Base-by-base conservation (phyloP, 306 rosid species). In the Styphnolobium japonicum region DNA sequence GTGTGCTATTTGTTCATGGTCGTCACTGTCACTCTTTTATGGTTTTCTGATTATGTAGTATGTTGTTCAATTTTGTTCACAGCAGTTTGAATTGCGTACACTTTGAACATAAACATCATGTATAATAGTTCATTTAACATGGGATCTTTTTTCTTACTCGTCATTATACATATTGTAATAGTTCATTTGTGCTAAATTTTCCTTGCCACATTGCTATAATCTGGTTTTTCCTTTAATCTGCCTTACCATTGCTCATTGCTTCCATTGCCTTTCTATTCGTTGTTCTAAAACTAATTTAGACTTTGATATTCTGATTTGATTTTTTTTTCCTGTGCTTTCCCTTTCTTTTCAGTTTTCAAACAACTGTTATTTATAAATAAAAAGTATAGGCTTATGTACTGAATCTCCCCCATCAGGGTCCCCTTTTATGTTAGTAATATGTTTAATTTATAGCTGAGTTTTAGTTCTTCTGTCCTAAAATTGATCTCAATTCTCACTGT, bases 81-180 rank as follows among this genome's bases (percentile, higher is more conserved):
- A 16, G 21, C 3, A 1, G 11, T 42, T 52, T 71, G 73, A 36
- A 12, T 51, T 42, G 43, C 51, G 22, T 46, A 39, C 10, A 31
- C 43, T 27, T 31, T 23, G 60, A 48, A 27, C 57, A 36, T 16
- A 25, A 10, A 16, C 6, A 76, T 75, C 45, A 46, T 36, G 22
- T 19, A 15, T 76, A 40, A 37, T 33, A 10, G n/a, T n/a, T n/a
- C n/a, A n/a, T n/a, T n/a, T n/a, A n/a, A 45, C 5, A 10, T 48
- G 64, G 46, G 53, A 12, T 22, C 15, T 52, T 67, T 73, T 77
- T 82, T 68, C 14, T 67, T 56, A 12, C 21, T 75, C 25, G 27
- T 36, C 18, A 71, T n/a, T 22, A 9, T 34, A 27, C 62, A 22
- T 55, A 1, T 65, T 34, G 16, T 12, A 37, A 72, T 42, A 73